Conservation (phyloP, 371 early-diverging fungal species). For the Dinochytrium kinnereticum region DNA sequence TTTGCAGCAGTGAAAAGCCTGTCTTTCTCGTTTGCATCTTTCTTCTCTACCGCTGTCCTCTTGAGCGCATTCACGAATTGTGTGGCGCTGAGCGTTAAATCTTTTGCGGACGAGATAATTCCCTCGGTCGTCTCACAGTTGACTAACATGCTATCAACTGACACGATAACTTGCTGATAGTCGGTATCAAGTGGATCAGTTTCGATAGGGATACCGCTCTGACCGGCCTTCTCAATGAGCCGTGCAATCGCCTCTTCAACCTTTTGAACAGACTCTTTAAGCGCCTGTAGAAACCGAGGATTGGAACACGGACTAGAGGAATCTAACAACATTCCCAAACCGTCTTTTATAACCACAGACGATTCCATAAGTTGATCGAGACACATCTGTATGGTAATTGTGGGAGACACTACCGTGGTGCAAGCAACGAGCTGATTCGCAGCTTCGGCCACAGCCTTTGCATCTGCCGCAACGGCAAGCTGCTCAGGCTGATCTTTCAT, state of each 20-base stretch:
- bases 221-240: constrained; percentile 49
- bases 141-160: constrained; percentile 39
- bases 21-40: constrained; percentile 34
- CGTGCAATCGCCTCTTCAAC: constrained; percentile 49
- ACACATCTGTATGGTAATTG: constrained; percentile 45
- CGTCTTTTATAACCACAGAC: constrained; percentile 48
- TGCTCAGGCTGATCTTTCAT: constrained; percentile 41
- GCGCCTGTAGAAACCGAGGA: constrained; percentile 19
- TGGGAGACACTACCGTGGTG: constrained; percentile 43
- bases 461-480: constrained; percentile 36
- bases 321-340: constrained; percentile 20
- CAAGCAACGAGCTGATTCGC: constrained; percentile 45
- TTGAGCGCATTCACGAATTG: constrained; percentile 53
- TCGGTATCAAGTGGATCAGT: constrained; percentile 43
- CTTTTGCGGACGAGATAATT: constrained; percentile 48
- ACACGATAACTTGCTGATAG: constrained; percentile 42
- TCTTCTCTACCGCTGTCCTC: constrained; percentile 25
- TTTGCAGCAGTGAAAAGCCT: constrained; percentile 43
- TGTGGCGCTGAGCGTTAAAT: constrained; percentile 50
- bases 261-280: constrained; percentile 43
- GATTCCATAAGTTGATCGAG: constrained; percentile 51
- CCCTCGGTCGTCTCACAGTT: constrained; percentile 42
- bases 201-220: constrained; percentile 22
- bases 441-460: constrained; percentile 41
- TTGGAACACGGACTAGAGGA: constrained; percentile 24